phyloP scores from a whole-genome alignment of 2,329 filamentous ascomycete genomes.

The Fusarium sp. region DNA sequence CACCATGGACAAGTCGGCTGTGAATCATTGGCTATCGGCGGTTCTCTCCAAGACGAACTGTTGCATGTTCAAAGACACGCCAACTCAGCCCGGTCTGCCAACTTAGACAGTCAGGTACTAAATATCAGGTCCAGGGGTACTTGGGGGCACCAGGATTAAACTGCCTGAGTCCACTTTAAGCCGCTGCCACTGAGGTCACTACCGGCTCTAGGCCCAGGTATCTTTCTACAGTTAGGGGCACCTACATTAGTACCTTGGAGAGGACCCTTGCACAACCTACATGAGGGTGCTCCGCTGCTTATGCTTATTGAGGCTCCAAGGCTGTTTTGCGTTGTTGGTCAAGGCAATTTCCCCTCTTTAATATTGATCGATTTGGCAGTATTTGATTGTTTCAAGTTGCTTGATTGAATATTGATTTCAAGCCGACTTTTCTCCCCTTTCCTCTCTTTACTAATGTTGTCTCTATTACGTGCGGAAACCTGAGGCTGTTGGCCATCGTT shows the following conservation, averaged over 20 bases:
- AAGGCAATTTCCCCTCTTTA: constrained; percentile 20
- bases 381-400: not conserved
- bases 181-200: constrained; percentile 36
- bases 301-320: constrained; percentile 12
- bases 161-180: constrained; percentile 26
- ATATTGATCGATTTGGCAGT: not conserved
- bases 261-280: not conserved
- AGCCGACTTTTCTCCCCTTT: not conserved
- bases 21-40: constrained; percentile 14
- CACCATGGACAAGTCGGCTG: not conserved
- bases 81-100: constrained; percentile 9
- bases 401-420: not conserved
- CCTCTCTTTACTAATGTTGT: not conserved
- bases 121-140: constrained; percentile 21
- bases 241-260: not conserved
- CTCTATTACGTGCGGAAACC: constrained; percentile 18
- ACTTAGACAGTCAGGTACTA: constrained; percentile 4
- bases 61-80: constrained; percentile 1
- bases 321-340: constrained; percentile 17
- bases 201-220: constrained; percentile 8
- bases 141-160: constrained; percentile 24
- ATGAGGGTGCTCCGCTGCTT: not conserved
- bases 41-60: not conserved
- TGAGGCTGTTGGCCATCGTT: constrained; percentile 12
- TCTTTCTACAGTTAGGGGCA: not conserved